Base-by-base conservation (phyloP, 73 alveolate genomes). In the Stentor coeruleus region DNA sequence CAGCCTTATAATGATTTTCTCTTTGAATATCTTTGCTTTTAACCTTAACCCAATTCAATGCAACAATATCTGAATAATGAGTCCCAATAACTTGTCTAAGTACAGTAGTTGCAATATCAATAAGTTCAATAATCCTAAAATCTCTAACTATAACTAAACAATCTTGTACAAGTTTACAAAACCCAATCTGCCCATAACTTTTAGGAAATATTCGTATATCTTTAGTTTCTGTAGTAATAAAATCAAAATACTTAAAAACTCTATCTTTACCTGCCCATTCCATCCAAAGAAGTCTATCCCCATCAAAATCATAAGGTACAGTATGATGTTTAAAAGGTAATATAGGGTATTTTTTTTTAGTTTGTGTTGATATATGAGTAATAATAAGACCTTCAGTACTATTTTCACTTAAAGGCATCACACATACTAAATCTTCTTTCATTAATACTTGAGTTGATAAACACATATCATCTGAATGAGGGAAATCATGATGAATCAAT, bases 231-330 rank as follows among this genome's bases (percentile, higher is more conserved):
- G n/a, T 20, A 26, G 39, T 20, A 28, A 15, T 33, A 31, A 66
- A 66, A 2, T 66, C 79, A 33, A 28, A 66, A 20, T 28, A 20
- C 33, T 66, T 66, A 33, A 66, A 66, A 11, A 15, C 33, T 2
- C 79, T 66, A 33, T 20, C 77, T 28, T 26, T 26, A 3, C 77
- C 77, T 26, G 14, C 79, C 37, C 79, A 66, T 66, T 66, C 79
- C 79, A 66, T 66, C 37, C 79, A 66, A 20, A 66, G 37, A 28
- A 66, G 39, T 26, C 79, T 0, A 11, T 66, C 33, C 39, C 79
- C 79, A 33, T 66, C 79, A 33, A 66, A 66, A 33, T 66, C 79
- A 33, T 66, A 66, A 66, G 79, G 79, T 14, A 66, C 79, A 20
- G 79, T 20, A 1, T 66, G 36, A 26, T 37, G 79, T 26, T 20